Base-by-base conservation (phyloP, 495 filamentous ascomycete species). In the Astrothelium macrocarpum region DNA sequence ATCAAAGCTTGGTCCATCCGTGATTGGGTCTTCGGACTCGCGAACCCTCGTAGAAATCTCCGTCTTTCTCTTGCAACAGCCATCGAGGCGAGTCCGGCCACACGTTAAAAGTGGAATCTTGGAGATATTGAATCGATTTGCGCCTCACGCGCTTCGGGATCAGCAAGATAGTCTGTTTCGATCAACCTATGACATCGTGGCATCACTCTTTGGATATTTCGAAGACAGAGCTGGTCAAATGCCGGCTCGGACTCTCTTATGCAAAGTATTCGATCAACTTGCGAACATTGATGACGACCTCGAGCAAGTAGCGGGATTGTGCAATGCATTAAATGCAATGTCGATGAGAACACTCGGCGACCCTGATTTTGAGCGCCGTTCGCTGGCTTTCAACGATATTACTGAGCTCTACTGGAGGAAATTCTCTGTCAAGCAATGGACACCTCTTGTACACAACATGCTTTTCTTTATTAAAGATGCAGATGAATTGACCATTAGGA, bases 391-490 rank as follows among this genome's bases (percentile, higher is more conserved):
- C 75, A 86, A 81, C 61, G 71, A 75, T 3, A 85, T 97, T 68
- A 90, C 85, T 49, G 82, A 85, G 31, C 72, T 78, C 2, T 70
- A 76, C 59, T 75, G 78, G 39, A 66, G 64, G 1, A 76, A 74
- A 0, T 83, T 92, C 39, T 87, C 80, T 2, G 72, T 85, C n/a
- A 84, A 82, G 64, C 88, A 95, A 69, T 99, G 94, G 95, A 81
- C 83, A 63, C 92, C 95, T n/a, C 77, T 97, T 32, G 72, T 97
- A 1, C 87, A 87, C 75, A 97, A 97, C 70, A 85, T 96, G 81
- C 79, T 96, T 1, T 97, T 84, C 75, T 93, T 87, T 70, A 86
- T 96, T 68, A 87, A 84, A 68, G 87, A 95, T 69, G 85, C 87
- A 46, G 91, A 97, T 59, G 94, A 99, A 69, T 82, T 94, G 61